phyloP scores from a whole-genome alignment of 768 basidiomycete species.

The Pisolithus tinctorius region DNA sequence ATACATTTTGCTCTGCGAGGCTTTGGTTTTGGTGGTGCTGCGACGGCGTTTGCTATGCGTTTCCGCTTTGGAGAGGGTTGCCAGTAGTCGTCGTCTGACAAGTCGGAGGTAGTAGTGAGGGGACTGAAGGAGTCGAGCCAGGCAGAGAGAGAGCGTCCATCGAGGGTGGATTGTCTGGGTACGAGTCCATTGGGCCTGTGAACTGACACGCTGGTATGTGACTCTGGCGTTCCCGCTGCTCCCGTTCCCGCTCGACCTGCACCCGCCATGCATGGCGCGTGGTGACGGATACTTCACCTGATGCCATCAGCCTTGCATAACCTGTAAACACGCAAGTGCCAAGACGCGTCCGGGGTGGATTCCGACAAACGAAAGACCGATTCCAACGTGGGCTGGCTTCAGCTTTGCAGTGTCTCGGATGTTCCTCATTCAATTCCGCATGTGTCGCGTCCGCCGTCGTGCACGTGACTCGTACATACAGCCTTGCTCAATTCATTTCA shows the following conservation, averaged over 20 bases:
- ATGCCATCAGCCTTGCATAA: constrained; percentile 7
- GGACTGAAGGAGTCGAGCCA: constrained; percentile 18
- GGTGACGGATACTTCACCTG: constrained; percentile 20
- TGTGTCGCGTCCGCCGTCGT: background rate
- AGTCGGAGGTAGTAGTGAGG: background rate
- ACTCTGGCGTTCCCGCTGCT: background rate
- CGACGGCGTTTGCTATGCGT: constrained; percentile 8
- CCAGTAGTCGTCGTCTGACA: background rate
- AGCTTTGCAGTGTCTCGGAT: background rate
- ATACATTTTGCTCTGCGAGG: constrained; percentile 6
- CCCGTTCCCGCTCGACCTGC: constrained; percentile 12
- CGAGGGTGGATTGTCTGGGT: constrained; percentile 16
- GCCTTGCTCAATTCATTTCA: background rate
- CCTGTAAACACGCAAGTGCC: background rate
- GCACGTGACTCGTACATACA: constrained; percentile 1
- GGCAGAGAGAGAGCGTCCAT: constrained; percentile 10
- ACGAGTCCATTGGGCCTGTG: constrained; percentile 8
- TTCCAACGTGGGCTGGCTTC: no score
- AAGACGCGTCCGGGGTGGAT: background rate
- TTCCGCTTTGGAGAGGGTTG: constrained; percentile 21
- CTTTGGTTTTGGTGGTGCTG: background rate
- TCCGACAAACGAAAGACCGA: no score
- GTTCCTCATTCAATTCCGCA: background rate
- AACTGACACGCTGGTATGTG: background rate
- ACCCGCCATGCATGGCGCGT: constrained; percentile 24